Conservation (phyloP, 805 yeast species). For the Metschnikowia bowlesiae region DNA sequence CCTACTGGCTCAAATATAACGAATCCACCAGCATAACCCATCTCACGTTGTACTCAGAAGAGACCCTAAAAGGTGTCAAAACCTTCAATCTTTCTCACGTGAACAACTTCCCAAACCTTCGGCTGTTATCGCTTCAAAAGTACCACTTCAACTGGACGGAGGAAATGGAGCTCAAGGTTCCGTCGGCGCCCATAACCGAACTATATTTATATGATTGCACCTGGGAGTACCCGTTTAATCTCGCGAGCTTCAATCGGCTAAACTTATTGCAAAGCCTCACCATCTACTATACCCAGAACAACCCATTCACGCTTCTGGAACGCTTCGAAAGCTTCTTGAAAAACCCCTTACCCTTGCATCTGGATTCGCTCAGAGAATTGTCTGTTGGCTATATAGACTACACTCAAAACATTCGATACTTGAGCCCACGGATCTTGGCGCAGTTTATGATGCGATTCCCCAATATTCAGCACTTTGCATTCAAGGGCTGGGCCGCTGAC, state of each 20-base stretch:
- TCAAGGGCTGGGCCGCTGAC: slow-evolving; percentile 24
- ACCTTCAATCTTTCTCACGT: slow-evolving; percentile 45
- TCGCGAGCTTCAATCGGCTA: slow-evolving; percentile 31
- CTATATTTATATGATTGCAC: slow-evolving; percentile 42
- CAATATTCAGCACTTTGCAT: slow-evolving; percentile 12
- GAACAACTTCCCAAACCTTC: slow-evolving; percentile 29
- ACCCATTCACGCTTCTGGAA: slow-evolving; percentile 35
- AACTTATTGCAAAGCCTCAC: slow-evolving; percentile 21
- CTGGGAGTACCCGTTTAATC: slow-evolving; percentile 55
- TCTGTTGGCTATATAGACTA: slow-evolving; percentile 13
- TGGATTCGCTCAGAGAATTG: slow-evolving; percentile 13
- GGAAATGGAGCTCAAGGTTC: slow-evolving; percentile 12
- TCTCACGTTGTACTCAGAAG: slow-evolving; percentile 27
- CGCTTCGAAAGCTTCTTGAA: slow-evolving; percentile 29
- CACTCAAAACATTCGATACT: slow-evolving; percentile 10
- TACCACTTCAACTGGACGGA: slow-evolving; percentile 43
- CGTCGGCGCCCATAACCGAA: slow-evolving; percentile 16
- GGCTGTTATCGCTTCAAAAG: slow-evolving; percentile 31
- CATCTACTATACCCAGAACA: slow-evolving; percentile 24
- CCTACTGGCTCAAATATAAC: slow-evolving; percentile 41
- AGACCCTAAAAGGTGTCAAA: slow-evolving; percentile 15
- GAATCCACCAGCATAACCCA: slow-evolving; percentile 14
- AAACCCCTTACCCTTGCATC: slow-evolving; percentile 18
- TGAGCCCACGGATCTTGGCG: slow-evolving; percentile 13
- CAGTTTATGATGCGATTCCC: slow-evolving; percentile 15